Evolutionary conservation across 1,284 basidiomycete species (phyloP), one percentile per base, ranked within the genome.

Genomic region (Boletus holoroseus): DNA sequence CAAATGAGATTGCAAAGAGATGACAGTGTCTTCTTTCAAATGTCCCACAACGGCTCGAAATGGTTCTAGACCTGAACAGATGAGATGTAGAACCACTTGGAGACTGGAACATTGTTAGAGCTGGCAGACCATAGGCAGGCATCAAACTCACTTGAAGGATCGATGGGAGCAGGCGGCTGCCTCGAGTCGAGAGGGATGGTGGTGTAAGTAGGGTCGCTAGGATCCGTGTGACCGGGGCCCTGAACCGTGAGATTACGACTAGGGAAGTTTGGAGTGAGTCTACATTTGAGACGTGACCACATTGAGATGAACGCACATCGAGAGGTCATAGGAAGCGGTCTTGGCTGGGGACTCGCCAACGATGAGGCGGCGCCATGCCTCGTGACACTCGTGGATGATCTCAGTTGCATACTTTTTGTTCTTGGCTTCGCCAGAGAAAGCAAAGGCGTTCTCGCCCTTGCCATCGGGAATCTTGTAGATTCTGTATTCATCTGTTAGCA

Each of bases 381-480:
- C 95, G 72, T 99, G 89, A 76, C 92, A 95, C 74, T 99, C 96
- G 73, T 95, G 92, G 66, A 99, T 89, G 74, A 99, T 94, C 75
- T 98, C 95, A 47, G 89, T 92, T 46, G 96, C 96, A 72, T 98
- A 99, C 72, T 94, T 94, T 80, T 94, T 95, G 82, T 96, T 96
- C 81, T 99, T 99, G 60, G 95, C 95, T 77, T 99, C 96, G 53
- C 96, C 96, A 50, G 92, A 95, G 84, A 99, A 99, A 27, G 96
- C 96, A 65, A 99, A 99, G 64, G 91, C 87, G 77, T 98, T 97
- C 76, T 98, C 94, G 63, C 92, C 90, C 86, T 99, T 99, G 66
- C 94, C 95, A 71, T 99, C 95, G 69, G 95, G 87, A 66, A 91
- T 91, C 74, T 98, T 98, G 89, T 97, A 97, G 76, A 97, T 97